Percentiles rank a stretch among this genome's conserved stretches.
Conservation (phyloP, 345 rosid species). For the Isatis tinctoria region DNA sequence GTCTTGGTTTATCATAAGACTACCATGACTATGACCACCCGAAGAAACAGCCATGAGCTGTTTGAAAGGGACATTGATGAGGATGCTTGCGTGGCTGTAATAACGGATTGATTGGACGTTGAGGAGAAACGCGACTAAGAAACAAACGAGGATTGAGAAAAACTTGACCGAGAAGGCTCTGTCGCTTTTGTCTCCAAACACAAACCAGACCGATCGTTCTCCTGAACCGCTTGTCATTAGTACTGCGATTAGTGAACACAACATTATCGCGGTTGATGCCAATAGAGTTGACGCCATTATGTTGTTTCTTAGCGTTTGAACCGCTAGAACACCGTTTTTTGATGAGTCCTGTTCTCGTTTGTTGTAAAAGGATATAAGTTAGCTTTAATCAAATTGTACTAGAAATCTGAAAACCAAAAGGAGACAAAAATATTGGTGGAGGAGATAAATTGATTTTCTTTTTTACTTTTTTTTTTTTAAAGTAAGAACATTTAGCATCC, state of each 20-base stretch:
- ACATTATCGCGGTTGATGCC: conserved; percentile 81
- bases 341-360: conserved; percentile 45
- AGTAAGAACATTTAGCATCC: not conserved
- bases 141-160: conserved; percentile 62
- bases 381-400: not conserved
- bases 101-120: conserved; percentile 77
- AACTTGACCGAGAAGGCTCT: conserved; percentile 55
- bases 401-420: not conserved
- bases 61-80: conserved; percentile 73
- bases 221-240: conserved; percentile 44
- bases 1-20: conserved; percentile 43
- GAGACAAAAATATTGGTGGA: not conserved
- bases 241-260: conserved; percentile 70
- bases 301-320: conserved; percentile 84
- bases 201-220: conserved; percentile 34
- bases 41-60: conserved; percentile 29
- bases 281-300: conserved; percentile 92
- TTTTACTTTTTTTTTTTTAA: not conserved
- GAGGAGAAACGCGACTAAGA: conserved; percentile 63
- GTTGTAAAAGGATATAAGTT: not conserved
- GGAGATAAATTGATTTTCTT: not conserved
- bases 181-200: conserved; percentile 57
- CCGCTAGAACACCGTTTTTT: conserved; percentile 83
- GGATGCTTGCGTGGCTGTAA: conserved; percentile 85
- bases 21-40: conserved; percentile 32